Base-by-base conservation (phyloP, 495 filamentous ascomycete genomes). In the Penicillium ucsense region DNA sequence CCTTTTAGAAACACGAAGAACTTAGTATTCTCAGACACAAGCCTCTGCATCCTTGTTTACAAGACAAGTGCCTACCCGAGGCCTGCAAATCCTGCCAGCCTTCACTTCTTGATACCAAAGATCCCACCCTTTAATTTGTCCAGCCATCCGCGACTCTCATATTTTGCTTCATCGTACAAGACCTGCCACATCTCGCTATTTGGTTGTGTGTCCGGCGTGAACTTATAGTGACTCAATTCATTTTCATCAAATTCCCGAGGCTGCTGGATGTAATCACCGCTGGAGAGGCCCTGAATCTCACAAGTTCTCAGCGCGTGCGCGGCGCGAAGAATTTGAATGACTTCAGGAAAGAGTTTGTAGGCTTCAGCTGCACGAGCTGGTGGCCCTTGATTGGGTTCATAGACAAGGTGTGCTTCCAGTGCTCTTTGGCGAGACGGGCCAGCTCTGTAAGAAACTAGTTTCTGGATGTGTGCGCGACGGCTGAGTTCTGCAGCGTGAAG, bases 201-300 rank as follows among this genome's bases (percentile, higher is more conserved):
- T 20, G 51, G 51, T 35, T 54, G 51, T 8, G 36, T 38, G 7
- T 49, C 45, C 4, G 36, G 20, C 4, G 47, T 50, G 30, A 50
- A 46, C 30, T 47, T 47, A 40, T 38, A 45, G 12, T 30, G 10
- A 8, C 29, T 20, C 11, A 53, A 45, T 8, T 45, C 41, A 6
- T 31, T 38, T 10, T 41, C 20, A 41, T 53, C 50, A 41, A 45
- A 53, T 0, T 45, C 36, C 27, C 40, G 31, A 4, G 46, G 46
- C 8, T 53, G 50, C 28, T 31, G 35, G 41, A 53, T 48, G 45
- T 53, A 48, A 44, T 53, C 46, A 3, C 45, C 46, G 10, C 46
- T 39, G 3, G 41, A 36, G 8, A n/a, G 28, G 8, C 37, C 29
- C 20, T 53, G 40, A 36, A 54, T 28, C 31, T 54, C 51, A 38